Conservation (phyloP, 2,329 filamentous ascomycete species). For the Aspergillus ochraceus region DNA sequence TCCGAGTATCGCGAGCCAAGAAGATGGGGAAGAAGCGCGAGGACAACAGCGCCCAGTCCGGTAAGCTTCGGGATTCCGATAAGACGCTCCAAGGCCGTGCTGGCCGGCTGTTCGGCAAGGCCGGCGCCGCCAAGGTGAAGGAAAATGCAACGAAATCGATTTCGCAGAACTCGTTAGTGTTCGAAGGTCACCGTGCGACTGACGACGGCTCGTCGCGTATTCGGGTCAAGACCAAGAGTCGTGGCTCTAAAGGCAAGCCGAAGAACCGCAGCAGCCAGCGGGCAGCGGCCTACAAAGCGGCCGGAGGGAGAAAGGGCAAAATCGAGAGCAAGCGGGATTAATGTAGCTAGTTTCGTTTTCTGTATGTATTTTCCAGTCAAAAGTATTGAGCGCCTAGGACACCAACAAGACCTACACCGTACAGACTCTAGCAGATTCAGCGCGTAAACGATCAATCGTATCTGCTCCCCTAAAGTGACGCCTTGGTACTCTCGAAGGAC, state of each 20-base stretch:
- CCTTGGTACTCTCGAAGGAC: not conserved
- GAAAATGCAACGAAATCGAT: conserved; percentile 27
- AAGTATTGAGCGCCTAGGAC: not conserved
- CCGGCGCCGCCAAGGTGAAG: conserved; percentile 39
- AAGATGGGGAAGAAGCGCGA: conserved; percentile 55
- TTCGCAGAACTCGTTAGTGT: conserved; percentile 39
- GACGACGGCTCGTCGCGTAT: conserved; percentile 31
- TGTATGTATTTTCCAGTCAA: conserved; percentile 1
- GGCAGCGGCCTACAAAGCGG: conserved; percentile 42
- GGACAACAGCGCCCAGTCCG: conserved; percentile 15
- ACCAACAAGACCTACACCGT: not conserved
- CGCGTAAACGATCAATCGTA: not conserved
- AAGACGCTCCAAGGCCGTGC: conserved; percentile 43
- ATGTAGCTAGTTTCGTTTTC: not conserved
- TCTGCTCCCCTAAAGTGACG: no score
- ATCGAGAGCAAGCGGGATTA: not conserved
- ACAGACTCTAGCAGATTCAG: not conserved
- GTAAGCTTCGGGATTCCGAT: conserved; percentile 26
- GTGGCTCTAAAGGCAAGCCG: conserved; percentile 41
- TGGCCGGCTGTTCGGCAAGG: conserved; percentile 38
- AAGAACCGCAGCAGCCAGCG: conserved; percentile 44
- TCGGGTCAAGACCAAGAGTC: conserved; percentile 40
- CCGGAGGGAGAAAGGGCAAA: conserved; percentile 15
- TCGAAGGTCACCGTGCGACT: conserved; percentile 47
- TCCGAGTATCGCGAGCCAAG: conserved; percentile 86